These are phyloP conservation scores for Auricularia sp. DNA, from an alignment of 768 basidiomycete species.

Conservation along the genomic window DNA sequence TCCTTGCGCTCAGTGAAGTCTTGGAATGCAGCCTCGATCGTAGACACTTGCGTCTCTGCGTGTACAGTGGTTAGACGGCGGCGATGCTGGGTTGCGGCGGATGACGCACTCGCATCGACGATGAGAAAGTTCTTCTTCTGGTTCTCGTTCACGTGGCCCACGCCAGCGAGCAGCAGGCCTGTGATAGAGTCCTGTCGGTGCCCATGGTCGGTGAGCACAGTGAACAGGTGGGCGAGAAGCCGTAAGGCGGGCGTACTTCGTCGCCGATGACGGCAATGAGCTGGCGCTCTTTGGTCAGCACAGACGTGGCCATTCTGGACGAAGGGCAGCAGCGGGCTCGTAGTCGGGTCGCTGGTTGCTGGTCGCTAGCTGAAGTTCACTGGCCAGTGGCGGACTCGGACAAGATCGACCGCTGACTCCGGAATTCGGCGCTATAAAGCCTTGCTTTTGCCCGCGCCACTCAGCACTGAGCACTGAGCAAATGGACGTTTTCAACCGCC, in stretches of 20 bases:
- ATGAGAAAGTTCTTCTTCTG: slow-evolving; percentile 98
- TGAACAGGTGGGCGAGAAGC: background rate
- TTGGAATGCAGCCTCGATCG: slow-evolving; percentile 86
- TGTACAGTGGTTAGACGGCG: slow-evolving; percentile 4
- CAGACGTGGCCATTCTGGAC: background rate
- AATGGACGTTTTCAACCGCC: slow-evolving; percentile 65
- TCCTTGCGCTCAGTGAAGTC: slow-evolving; percentile 93
- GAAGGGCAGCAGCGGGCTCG: no score
- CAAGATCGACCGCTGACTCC: no score
- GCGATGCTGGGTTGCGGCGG: background rate
- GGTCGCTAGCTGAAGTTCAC: no score
- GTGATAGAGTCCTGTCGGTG: slow-evolving; percentile 86
- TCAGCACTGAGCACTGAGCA: background rate
- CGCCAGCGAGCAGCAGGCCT: slow-evolving; percentile 86
- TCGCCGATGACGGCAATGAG: slow-evolving; percentile 95
- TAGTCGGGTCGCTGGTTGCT: no score
- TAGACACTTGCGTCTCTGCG: slow-evolving; percentile 80
- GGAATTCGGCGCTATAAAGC: background rate
- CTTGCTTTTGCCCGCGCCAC: no score
- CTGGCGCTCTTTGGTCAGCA: slow-evolving; percentile 40
- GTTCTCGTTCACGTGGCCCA: slow-evolving; percentile 82
- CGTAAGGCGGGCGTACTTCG: slow-evolving; percentile 47
- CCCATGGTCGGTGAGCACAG: background rate
- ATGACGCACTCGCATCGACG: slow-evolving; percentile 79
- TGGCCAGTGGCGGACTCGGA: no score